Conservation (phyloP, 2,329 filamentous ascomycete genomes). For the Scleromitrula shiraiana region DNA sequence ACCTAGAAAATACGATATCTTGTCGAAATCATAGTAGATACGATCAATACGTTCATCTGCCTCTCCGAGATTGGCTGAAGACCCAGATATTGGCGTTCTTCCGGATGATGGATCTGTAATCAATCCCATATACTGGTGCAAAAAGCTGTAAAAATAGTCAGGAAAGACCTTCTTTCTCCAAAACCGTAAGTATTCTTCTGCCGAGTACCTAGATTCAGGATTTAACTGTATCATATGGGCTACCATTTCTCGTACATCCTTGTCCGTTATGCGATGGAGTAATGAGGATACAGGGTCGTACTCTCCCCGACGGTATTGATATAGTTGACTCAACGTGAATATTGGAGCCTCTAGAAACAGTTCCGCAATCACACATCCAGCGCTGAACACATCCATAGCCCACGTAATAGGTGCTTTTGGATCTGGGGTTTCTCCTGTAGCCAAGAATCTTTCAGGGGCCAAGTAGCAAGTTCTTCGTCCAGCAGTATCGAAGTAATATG, state of each 20-base stretch:
- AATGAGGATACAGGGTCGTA: conserved; percentile 81
- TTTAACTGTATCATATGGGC: conserved; percentile 94
- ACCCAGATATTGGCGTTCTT: conserved; percentile 60
- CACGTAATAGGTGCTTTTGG: conserved; percentile 62
- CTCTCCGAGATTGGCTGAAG: conserved; percentile 67
- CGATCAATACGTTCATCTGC: conserved; percentile 91
- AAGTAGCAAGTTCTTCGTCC: conserved; percentile 89
- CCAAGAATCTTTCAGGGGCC: conserved; percentile 85
- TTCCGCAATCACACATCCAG: conserved; percentile 93
- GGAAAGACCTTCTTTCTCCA: conserved; percentile 92
- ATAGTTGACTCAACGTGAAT: conserved; percentile 95
- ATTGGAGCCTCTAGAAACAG: conserved; percentile 91
- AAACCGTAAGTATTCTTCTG: conserved; percentile 87
- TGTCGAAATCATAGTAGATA: conserved; percentile 92
- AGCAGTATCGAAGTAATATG: conserved; percentile 94
- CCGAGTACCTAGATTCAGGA: conserved; percentile 83
- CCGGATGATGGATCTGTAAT: conserved; percentile 87
- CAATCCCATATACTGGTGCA: conserved; percentile 95
- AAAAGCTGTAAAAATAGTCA: conserved; percentile 92
- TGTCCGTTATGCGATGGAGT: conserved; percentile 78
- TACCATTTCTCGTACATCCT: conserved; percentile 80
- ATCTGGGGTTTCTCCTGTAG: conserved; percentile 57
- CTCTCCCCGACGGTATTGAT: conserved; percentile 86
- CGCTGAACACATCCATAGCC: conserved; percentile 99
- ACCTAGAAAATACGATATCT: conserved; percentile 89